phyloP scores from a whole-genome alignment of 2,329 filamentous ascomycete genomes.

The Sporothrix sp. region DNA sequence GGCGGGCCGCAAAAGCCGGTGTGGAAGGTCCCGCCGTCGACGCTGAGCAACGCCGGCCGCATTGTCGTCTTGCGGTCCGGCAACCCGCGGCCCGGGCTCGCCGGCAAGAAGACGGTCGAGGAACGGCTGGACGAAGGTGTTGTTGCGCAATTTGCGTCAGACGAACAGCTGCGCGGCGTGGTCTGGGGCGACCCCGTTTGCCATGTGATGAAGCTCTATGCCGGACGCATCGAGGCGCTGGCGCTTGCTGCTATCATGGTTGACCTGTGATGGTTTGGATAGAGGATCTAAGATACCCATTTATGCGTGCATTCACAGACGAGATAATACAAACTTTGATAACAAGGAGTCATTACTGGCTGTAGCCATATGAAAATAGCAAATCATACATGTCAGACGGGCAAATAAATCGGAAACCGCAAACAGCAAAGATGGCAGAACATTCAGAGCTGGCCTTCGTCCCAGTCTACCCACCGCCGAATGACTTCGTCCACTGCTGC shows the following conservation, averaged over 20 bases:
- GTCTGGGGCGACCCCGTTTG: constrained; percentile 76
- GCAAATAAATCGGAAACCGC: not conserved
- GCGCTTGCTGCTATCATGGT: constrained; percentile 57
- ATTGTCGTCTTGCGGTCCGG: constrained; percentile 56
- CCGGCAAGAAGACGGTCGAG: constrained; percentile 38
- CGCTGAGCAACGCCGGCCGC: constrained; percentile 60
- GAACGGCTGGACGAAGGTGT: constrained; percentile 49
- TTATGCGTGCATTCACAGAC: no score
- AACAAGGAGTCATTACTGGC: no score
- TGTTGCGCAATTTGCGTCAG: constrained; percentile 57
- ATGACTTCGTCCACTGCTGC: constrained; percentile 56
- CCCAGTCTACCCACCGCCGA: constrained; percentile 77
- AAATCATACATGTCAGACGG: no score
- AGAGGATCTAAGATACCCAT: no score
- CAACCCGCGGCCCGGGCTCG: constrained; percentile 28
- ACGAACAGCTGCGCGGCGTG: constrained; percentile 57
- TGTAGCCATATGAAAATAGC: no score
- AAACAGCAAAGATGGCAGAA: not conserved
- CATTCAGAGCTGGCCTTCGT: constrained; percentile 35
- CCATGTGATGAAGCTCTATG: constrained; percentile 73
- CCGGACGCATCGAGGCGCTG: constrained; percentile 58
- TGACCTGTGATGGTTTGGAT: not conserved
- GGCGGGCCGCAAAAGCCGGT: constrained; percentile 26
- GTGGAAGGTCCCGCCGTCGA: constrained; percentile 58
- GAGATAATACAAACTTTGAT: no score